Conservation (phyloP, 2,329 filamentous ascomycete species). For the Endothia cerciana region DNA sequence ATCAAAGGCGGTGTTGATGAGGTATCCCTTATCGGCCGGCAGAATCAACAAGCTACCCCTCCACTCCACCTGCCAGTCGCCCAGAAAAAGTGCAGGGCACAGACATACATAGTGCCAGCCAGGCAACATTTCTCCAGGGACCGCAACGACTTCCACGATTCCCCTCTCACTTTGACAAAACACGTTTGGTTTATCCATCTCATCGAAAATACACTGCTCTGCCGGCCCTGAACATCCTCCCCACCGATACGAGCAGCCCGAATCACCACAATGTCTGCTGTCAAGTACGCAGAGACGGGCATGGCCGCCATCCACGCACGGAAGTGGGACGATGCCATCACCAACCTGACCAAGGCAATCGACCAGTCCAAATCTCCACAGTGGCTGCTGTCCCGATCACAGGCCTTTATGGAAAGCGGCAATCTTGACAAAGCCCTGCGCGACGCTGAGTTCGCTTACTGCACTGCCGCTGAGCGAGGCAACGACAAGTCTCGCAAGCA, state of each 20-base stretch:
- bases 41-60: constrained; percentile 3
- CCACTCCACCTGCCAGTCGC: neutral
- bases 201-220: neutral
- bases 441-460: constrained; percentile 70
- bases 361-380: constrained; percentile 67
- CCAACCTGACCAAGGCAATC: constrained; percentile 70
- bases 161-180: neutral
- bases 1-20: neutral
- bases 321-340: constrained; percentile 70
- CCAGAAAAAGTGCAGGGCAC: neutral
- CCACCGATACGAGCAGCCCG: neutral
- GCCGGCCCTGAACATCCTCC: neutral
- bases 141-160: neutral
- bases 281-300: constrained; percentile 60
- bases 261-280: constrained; percentile 52
- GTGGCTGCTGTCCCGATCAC: constrained; percentile 83
- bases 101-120: no score
- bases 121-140: neutral
- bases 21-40: neutral
- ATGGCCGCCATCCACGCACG: constrained; percentile 65
- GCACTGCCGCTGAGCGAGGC: constrained; percentile 66
- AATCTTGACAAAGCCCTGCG: constrained; percentile 66
- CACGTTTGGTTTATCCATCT: neutral
- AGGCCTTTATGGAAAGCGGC: constrained; percentile 70
- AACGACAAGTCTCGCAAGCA: constrained; percentile 63